A percentile compares a stretch with the other conserved stretches of the same genome.
Evolutionary conservation across 768 basidiomycete genomes (phyloP).

Genomic region (Mrakia hoshinonis): DNA sequence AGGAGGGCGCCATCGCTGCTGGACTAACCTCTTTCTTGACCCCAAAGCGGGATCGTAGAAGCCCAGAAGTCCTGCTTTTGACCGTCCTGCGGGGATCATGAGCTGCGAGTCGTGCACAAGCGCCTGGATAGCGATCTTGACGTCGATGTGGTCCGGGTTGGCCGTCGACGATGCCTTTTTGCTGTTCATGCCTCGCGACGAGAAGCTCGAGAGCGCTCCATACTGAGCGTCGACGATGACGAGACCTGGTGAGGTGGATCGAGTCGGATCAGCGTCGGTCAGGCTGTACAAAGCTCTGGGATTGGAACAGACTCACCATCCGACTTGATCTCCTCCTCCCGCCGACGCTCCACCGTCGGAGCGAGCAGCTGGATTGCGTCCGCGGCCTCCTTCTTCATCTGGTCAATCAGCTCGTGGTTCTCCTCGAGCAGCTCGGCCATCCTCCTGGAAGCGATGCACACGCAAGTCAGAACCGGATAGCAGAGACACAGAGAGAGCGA

Average conservation of each 20-base stretch:
- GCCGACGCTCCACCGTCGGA: constrained; percentile 55
- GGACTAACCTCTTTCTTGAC: constrained; percentile 48
- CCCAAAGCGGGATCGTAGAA: constrained; percentile 77
- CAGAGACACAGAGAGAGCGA: constrained; percentile 46
- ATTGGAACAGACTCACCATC: constrained; percentile 51
- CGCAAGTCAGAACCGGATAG: constrained; percentile 27
- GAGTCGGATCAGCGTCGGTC: too few species aligned
- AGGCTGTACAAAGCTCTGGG: too few species aligned
- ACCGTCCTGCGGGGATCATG: constrained; percentile 62
- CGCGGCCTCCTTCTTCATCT: constrained; percentile 55
- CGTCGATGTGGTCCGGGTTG: constrained; percentile 49
- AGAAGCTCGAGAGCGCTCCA: constrained; percentile 46
- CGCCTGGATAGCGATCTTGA: constrained; percentile 71
- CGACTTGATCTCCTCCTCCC: constrained; percentile 54
- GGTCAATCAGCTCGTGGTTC: constrained; percentile 57
- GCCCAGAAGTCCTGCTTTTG: constrained; percentile 76
- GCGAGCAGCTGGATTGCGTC: constrained; percentile 57
- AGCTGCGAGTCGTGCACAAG: constrained; percentile 70
- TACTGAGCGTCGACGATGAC: constrained; percentile 69
- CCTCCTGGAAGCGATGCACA: constrained; percentile 46
- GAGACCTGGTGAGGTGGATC: constrained; percentile 48
- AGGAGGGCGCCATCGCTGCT: background rate
- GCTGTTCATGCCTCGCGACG: constrained; percentile 32
- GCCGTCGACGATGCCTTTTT: background rate
- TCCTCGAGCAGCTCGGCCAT: constrained; percentile 58